Evolutionary conservation across 805 yeast species (phyloP).

Genomic region (Kazachstania psychrophila): DNA sequence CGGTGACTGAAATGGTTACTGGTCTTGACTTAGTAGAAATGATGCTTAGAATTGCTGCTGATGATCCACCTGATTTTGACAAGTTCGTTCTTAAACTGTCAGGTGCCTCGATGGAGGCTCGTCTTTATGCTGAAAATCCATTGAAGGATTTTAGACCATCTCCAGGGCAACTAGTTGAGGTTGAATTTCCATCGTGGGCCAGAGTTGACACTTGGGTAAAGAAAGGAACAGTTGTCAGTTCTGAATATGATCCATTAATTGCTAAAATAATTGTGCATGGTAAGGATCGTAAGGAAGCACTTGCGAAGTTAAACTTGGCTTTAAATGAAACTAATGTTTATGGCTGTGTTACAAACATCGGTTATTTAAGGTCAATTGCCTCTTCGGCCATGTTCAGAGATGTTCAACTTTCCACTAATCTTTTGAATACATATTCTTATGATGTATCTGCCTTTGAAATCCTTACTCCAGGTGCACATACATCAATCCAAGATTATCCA

Average conservation of each 20-base stretch:
- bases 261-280: slow-evolving; percentile 97
- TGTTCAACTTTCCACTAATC: slow-evolving; percentile 79
- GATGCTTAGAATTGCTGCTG: slow-evolving; percentile 92
- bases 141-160: slow-evolving; percentile 91
- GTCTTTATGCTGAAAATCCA: slow-evolving; percentile 95
- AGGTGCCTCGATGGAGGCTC: slow-evolving; percentile 95
- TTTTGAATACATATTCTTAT: slow-evolving; percentile 73
- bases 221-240: slow-evolving; percentile 77
- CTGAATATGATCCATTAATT: slow-evolving; percentile 93
- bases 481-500: slow-evolving; percentile 93
- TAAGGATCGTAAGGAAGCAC: slow-evolving; percentile 75
- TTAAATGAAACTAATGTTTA: slow-evolving; percentile 76
- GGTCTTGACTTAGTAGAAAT: slow-evolving; percentile 93
- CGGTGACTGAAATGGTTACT: slow-evolving; percentile 90
- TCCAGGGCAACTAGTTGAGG: slow-evolving; percentile 87
- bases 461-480: slow-evolving; percentile 83
- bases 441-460: slow-evolving; percentile 79
- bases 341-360: slow-evolving; percentile 86
- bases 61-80: slow-evolving; percentile 70
- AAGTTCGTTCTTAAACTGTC: slow-evolving; percentile 45
- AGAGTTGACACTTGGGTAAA: slow-evolving; percentile 92
- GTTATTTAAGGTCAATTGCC: slow-evolving; percentile 79
- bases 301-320: slow-evolving; percentile 67
- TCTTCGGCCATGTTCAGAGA: slow-evolving; percentile 74
- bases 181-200: slow-evolving; percentile 80